Evolutionary conservation across 2,329 filamentous ascomycete species (phyloP).

Genomic region (Fusarium temperatum): DNA sequence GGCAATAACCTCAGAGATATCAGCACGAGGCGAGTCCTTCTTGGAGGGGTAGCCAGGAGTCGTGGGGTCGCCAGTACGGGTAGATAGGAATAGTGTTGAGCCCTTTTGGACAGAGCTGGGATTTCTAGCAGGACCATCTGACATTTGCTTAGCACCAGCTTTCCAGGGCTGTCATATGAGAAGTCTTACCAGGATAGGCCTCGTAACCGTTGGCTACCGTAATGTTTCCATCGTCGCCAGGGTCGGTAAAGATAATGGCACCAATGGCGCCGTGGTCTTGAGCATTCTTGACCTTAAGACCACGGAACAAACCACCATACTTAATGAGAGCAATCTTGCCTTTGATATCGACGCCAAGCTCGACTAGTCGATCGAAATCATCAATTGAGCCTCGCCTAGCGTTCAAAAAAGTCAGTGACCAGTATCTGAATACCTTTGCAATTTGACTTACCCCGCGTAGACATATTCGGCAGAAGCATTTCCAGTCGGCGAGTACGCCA

Average conservation of each 20-base stretch:
- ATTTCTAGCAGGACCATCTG: slow-evolving; percentile 75
- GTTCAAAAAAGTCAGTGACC: neutral
- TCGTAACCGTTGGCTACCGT: slow-evolving; percentile 79
- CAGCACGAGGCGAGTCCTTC: slow-evolving; percentile 72
- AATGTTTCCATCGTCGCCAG: slow-evolving; percentile 81
- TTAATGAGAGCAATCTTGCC: slow-evolving; percentile 83
- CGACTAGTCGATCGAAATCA: slow-evolving; percentile 76
- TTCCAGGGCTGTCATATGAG: accelerated
- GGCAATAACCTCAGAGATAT: slow-evolving; percentile 70
- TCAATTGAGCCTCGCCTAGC: slow-evolving; percentile 69
- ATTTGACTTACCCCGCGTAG: slow-evolving; percentile 69
- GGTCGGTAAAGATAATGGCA: slow-evolving; percentile 82
- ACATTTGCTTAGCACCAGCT: neutral
- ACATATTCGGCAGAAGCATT: slow-evolving; percentile 80
- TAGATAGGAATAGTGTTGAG: slow-evolving; percentile 76
- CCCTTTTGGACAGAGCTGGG: slow-evolving; percentile 82
- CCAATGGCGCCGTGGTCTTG: slow-evolving; percentile 87
- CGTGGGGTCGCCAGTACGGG: slow-evolving; percentile 72
- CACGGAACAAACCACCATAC: slow-evolving; percentile 81
- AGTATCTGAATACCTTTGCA: accelerated
- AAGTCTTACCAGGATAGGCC: slow-evolving; percentile 66
- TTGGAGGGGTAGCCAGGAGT: slow-evolving; percentile 85
- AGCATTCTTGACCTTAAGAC: slow-evolving; percentile 84
- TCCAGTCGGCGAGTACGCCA: slow-evolving; percentile 83
- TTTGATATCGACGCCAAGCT: slow-evolving; percentile 72